A percentile compares a stretch with the other conserved stretches of the same genome.
phyloP scores from a whole-genome alignment of 2,329 filamentous ascomycete species.

The Aspergillus flavus region DNA sequence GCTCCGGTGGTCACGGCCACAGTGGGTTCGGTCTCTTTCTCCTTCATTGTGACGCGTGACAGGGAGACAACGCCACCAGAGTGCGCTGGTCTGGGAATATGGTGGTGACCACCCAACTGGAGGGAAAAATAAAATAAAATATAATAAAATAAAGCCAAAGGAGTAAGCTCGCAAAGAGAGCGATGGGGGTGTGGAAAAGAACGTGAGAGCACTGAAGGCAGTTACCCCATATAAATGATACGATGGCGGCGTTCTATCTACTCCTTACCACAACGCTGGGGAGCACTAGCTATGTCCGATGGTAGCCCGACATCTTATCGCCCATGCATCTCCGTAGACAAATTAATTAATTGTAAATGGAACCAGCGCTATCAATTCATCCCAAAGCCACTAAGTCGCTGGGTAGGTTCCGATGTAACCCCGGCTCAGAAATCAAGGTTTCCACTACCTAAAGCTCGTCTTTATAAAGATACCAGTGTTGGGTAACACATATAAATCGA shows the following conservation, averaged over 20 bases:
- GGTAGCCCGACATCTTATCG: conserved; percentile 1
- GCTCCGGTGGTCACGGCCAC: not conserved
- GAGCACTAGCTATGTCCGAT: not conserved
- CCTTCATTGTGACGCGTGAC: not conserved
- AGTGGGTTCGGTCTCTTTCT: not conserved
- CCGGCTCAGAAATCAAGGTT: not conserved
- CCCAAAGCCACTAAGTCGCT: not conserved
- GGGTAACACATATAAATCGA: not conserved
- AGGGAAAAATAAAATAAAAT: too few species aligned
- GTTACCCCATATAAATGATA: not conserved
- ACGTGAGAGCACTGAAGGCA: not conserved
- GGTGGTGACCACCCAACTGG: not conserved
- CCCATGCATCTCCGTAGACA: not conserved
- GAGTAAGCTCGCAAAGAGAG: not conserved
- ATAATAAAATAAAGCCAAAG: too few species aligned
- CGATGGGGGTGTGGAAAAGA: not conserved
- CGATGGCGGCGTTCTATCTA: too few species aligned
- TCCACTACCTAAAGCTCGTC: not conserved
- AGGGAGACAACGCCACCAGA: not conserved
- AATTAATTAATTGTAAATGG: conserved; percentile 2
- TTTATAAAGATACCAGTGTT: not conserved
- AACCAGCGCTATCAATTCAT: not conserved
- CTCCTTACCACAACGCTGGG: not conserved
- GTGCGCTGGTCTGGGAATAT: not conserved
- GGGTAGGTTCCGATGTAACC: not conserved